Base-by-base conservation (phyloP, 2,329 filamentous ascomycete species). In the Ascochyta fabae region DNA sequence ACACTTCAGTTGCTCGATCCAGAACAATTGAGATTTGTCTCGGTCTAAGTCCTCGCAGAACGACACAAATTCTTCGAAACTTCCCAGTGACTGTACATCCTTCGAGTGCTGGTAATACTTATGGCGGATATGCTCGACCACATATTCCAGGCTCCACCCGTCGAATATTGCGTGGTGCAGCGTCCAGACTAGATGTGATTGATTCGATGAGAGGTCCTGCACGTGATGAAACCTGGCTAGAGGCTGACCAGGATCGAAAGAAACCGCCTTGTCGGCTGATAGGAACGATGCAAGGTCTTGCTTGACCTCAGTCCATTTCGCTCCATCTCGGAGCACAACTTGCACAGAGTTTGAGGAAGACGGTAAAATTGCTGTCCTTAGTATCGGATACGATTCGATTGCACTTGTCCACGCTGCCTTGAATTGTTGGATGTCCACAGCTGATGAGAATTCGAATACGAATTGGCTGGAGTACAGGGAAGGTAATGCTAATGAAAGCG, bases 341-440 rank as follows among this genome's bases (percentile, higher is more conserved):
- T 56, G 53, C 23, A 56, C 6, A 22, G 40, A 16, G 6, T 33
- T 38, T 13, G 24, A 26, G 16, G 27, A 19, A 22, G 23, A 35
- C 12, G 31, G n/a, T 33, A 57, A 24, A 22, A 57, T 53, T 27
- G 33, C 26, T 22, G 54, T 48, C 33, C 54, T 33, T n/a, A 57
- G 40, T 29, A 57, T 48, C 13, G 43, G 24, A 23, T 34, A 16
- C 5, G 22, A 4, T 13, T 42, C 6, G 6, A 43, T 24, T 5
- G 40, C 27, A 22, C 16, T 31, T 13, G 26, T 23, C 23, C 54
- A 57, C 16, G 54, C 54, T 23, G 4, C 19, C 26, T 45, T 40
- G 36, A 57, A 53, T 15, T 15, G 13, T 29, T 33, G 2, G 22
- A 48, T 15, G 9, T 48, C 33, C 12, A 53, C 36, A 23, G n/a